Evolutionary conservation across 352 stramenopile species (phyloP).

Genomic region (Globisporangium carolinianum): DNA sequence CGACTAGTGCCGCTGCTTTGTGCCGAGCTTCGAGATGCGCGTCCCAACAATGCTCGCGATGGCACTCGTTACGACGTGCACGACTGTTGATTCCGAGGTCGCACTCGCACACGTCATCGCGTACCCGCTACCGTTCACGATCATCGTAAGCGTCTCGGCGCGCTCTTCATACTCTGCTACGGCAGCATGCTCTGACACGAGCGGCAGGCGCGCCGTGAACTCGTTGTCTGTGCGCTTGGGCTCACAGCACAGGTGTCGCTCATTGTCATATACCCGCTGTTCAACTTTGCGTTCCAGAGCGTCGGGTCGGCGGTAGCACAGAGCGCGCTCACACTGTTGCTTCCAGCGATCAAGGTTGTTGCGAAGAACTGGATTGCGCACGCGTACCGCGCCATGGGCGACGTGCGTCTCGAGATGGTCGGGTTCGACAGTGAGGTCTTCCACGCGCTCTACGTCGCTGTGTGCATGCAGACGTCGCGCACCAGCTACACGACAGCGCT

Average conservation of each 20-base stretch:
- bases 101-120: constrained; percentile 11
- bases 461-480: constrained; percentile 18
- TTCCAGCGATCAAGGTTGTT: constrained; percentile 14
- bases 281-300: constrained; percentile 16
- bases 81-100: constrained; percentile 7
- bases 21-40: constrained; percentile 11
- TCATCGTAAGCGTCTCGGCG: constrained; percentile 10
- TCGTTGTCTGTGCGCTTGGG: constrained; percentile 3
- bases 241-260: constrained; percentile 11
- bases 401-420: constrained; percentile 20
- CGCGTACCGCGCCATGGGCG: constrained; percentile 15
- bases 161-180: background rate
- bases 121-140: constrained; percentile 24
- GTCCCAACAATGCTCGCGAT: constrained; percentile 3
- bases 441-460: constrained; percentile 19
- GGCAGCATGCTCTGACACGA: background rate
- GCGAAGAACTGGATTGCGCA: constrained; percentile 19
- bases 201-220: constrained; percentile 2
- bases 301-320: constrained; percentile 2
- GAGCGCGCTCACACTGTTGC: constrained; percentile 12
- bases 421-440: constrained; percentile 21
- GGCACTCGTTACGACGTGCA: constrained; percentile 8
- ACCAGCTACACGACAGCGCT: constrained; percentile 15
- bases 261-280: constrained; percentile 19
- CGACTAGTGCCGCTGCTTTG: constrained; percentile 15